Base-by-base conservation (phyloP, 2,329 filamentous ascomycete genomes). In the Nemania sp. region DNA sequence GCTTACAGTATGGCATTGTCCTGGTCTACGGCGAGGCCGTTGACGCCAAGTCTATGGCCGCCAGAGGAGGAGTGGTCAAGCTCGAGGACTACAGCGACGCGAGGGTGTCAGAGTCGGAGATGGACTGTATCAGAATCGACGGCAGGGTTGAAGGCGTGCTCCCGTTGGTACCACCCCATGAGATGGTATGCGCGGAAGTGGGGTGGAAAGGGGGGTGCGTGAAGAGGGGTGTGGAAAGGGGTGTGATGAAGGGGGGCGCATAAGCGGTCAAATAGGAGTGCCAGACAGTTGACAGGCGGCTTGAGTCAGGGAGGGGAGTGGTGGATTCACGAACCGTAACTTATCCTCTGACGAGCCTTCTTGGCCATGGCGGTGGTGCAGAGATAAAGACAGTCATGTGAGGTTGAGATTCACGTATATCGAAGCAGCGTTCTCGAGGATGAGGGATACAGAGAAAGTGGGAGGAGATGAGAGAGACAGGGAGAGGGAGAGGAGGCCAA, bases 11-110 rank as follows among this genome's bases (percentile, higher is more conserved):
- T 92, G 57, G 89, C 90, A 75, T 90, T 90, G 68, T 89, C 83
- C 63, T 83, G 81, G 77, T 98, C 95, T 66, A 97, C 88, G 54
- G 92, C 92, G 63, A 99, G 86, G 65, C 94, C 93, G 81, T 98
- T 97, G 69, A 99, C 92, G 66, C 95, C 95, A 58, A 98, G 87
- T 70, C 93, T 85, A 80, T 99, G 95, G 59, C 94, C 94, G 67
- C 91, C 92, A 46, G 77, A 80, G 50, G 83, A 83, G 45, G 82
- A 80, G 69, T 83, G 82, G 65, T 82, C 82, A 64, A 83, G 81
- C 72, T 86, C 83, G 71, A 87, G 81, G 71, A 87, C 84, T 87
- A 68, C 25, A 67, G 43, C 6, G 40, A 47, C 35, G 25, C 53
- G n/a, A n/a, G 25, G n/a, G 18, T 7, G 53, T 65, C 54, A 66